Conservation (phyloP, 2,329 filamentous ascomycete genomes). For the Aspergillus floridensis region DNA sequence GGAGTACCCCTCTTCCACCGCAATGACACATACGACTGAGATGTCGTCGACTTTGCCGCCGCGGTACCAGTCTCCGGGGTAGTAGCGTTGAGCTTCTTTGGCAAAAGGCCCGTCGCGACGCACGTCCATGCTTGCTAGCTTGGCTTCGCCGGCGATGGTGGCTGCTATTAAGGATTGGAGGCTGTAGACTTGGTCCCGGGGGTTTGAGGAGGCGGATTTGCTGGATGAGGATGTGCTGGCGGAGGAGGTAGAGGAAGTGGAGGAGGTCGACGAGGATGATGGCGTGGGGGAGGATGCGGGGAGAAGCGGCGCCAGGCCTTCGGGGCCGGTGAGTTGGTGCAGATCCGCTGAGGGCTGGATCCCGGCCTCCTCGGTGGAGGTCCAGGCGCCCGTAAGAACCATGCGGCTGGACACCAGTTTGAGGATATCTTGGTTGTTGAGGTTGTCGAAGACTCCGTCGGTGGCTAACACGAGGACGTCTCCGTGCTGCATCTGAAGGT, state of each 20-base stretch:
- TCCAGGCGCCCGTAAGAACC: constrained; percentile 72
- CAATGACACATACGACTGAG: constrained; percentile 76
- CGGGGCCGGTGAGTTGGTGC: constrained; percentile 50
- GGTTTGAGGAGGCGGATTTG: constrained; percentile 14
- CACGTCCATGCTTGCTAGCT: constrained; percentile 75
- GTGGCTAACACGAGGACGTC: constrained; percentile 93
- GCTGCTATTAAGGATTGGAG: constrained; percentile 77
- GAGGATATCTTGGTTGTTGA: constrained; percentile 86
- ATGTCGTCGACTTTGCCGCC: constrained; percentile 97
- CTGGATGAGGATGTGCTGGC: constrained; percentile 6
- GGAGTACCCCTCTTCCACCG: constrained; percentile 56
- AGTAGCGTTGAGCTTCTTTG: constrained; percentile 85
- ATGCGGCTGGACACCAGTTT: constrained; percentile 75
- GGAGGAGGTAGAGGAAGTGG: not conserved
- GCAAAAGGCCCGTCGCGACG: constrained; percentile 89
- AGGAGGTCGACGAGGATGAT: not conserved
- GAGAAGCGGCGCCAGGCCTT: constrained; percentile 37
- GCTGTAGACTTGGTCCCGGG: constrained; percentile 42
- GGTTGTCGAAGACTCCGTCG: constrained; percentile 93
- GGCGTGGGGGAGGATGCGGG: constrained; percentile 8
- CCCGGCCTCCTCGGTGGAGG: constrained; percentile 56
- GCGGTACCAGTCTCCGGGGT: constrained; percentile 79
- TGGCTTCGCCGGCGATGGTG: constrained; percentile 77
- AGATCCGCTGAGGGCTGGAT: constrained; percentile 64
- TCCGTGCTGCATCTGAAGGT: constrained; percentile 76